phyloP scores from a whole-genome alignment of 805 yeast species.

The Saccharomycopsis malanga region DNA sequence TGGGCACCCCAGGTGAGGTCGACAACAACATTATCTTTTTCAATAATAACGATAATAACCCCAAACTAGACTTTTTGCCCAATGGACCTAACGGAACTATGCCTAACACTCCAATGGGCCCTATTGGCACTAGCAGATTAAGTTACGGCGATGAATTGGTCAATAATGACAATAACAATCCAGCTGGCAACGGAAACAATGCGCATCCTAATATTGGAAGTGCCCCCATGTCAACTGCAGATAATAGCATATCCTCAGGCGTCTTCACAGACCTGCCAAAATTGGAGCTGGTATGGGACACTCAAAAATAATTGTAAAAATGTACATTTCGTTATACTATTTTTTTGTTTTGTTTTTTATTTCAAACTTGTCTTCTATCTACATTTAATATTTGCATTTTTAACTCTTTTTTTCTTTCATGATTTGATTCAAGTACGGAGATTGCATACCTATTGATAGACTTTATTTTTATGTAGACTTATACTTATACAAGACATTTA shows the following conservation, averaged over 20 bases:
- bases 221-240: neutral
- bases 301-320: no score
- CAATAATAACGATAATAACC: conserved; percentile 3
- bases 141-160: neutral
- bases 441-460: no score
- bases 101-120: neutral
- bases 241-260: neutral
- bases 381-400: no score
- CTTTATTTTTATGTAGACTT: no score
- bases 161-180: neutral
- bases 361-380: no score
- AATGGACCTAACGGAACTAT: neutral
- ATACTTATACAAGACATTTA: no score
- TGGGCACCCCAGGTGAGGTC: conserved; percentile 3
- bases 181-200: neutral
- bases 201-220: no score
- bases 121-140: neutral
- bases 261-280: neutral
- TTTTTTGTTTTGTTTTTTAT: no score
- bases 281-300: neutral
- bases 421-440: no score
- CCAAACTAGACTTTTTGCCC: neutral
- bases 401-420: no score
- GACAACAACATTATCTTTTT: neutral
- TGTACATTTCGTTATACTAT: no score